phyloP scores from a whole-genome alignment of 305 asterid genomes.

The Fraxinus latifolia region DNA sequence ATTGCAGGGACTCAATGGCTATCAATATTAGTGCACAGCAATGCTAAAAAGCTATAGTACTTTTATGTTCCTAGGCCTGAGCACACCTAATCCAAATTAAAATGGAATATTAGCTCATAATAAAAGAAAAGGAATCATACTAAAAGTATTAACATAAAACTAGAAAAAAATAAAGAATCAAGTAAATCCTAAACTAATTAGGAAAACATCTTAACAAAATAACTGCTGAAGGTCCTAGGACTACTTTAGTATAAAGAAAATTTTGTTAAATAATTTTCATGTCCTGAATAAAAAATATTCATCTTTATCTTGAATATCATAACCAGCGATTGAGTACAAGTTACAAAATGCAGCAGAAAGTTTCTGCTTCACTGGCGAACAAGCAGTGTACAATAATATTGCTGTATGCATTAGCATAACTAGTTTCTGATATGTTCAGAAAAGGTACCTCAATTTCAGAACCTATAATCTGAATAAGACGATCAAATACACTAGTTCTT shows the following conservation, averaged over 20 bases:
- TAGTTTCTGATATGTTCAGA: background rate
- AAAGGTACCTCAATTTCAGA: slow-evolving; percentile 72
- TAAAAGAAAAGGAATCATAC: background rate
- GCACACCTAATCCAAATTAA: background rate
- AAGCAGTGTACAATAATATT: background rate
- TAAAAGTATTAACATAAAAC: background rate
- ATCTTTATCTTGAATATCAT: background rate
- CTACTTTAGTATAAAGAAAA: background rate
- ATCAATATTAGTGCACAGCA: background rate
- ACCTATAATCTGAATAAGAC: slow-evolving; percentile 75
- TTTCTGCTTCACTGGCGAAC: background rate
- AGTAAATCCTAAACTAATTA: background rate
- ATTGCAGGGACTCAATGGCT: background rate
- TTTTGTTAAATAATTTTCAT: background rate
- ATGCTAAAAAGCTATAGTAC: background rate
- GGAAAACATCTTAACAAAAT: background rate
- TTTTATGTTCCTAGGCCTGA: background rate
- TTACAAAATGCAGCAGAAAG: background rate
- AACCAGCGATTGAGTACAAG: background rate
- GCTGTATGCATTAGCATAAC: background rate
- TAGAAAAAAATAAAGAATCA: background rate
- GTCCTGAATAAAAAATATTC: background rate
- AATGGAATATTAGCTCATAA: background rate
- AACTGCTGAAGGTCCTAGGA: background rate
- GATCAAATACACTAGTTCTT: slow-evolving; percentile 76